These are phyloP conservation scores for Stachybotrys elegans DNA, from an alignment of 2,329 filamentous ascomycete genomes.

Conservation along the genomic window DNA sequence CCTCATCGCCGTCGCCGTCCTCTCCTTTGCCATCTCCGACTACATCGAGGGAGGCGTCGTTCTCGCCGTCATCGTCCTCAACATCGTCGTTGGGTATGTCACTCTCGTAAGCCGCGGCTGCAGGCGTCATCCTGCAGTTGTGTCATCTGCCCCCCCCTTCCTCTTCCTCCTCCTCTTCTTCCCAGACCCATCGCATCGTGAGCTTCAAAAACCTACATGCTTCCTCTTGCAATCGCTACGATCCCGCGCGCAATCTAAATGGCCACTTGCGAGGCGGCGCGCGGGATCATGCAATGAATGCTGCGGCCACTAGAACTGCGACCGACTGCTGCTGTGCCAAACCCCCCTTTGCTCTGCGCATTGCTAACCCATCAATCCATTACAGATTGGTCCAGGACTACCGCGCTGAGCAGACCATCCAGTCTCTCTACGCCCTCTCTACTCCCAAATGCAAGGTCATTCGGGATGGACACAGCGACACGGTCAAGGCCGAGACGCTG, in stretches of 20 bases:
- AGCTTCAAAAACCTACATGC: neutral
- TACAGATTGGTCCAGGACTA: constrained; percentile 54
- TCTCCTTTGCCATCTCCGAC: constrained; percentile 61
- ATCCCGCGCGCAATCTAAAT: neutral
- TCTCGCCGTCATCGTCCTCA: constrained; percentile 59
- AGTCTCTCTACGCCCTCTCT: constrained; percentile 53
- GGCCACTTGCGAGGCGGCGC: neutral
- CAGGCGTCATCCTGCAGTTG: neutral
- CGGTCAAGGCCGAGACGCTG: constrained; percentile 50
- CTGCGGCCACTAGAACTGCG: neutral
- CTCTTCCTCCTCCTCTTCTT: constrained; percentile 5
- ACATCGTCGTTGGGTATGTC: constrained; percentile 60
- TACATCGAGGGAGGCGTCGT: constrained; percentile 61
- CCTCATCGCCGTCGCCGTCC: constrained; percentile 68
- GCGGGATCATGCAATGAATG: neutral
- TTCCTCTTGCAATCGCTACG: neutral
- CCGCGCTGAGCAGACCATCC: constrained; percentile 57
- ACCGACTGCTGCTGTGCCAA: constrained; percentile 16
- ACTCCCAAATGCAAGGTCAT: constrained; percentile 56
- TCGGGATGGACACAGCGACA: constrained; percentile 45
- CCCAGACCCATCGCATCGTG: neutral
- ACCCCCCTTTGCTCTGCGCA: constrained; percentile 10
- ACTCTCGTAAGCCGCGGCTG: neutral
- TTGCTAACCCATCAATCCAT: constrained; percentile 17
- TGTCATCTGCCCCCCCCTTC: constrained; percentile 7